Percentiles rank a stretch among this genome's conserved stretches.
These are phyloP conservation scores for Dactylellina cionopaga DNA, from an alignment of 2,329 filamentous ascomycete species.

Conservation along the genomic window DNA sequence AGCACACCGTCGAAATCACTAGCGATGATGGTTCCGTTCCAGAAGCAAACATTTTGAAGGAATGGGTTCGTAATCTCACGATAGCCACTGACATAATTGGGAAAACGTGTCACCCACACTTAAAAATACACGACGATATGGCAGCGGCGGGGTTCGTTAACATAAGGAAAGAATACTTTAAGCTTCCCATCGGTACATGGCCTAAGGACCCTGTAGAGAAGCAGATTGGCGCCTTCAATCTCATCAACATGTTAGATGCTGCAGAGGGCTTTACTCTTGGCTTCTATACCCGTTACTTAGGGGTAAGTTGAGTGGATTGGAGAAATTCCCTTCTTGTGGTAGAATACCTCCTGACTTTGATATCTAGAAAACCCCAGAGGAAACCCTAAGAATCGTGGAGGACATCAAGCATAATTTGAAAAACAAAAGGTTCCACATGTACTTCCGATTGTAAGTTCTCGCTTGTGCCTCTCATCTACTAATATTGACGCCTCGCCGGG, in stretches of 20 bases:
- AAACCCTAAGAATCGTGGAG: slow-evolving; percentile 18
- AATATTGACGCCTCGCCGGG: too few relatives aligned
- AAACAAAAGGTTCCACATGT: slow-evolving; percentile 48
- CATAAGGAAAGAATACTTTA: slow-evolving; percentile 56
- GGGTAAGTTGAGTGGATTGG: too few relatives aligned
- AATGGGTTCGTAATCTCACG: slow-evolving; percentile 25
- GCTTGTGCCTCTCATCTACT: neutral
- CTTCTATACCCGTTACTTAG: slow-evolving; percentile 23
- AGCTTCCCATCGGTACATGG: slow-evolving; percentile 59
- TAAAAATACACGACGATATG: slow-evolving; percentile 57
- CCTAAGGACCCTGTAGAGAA: slow-evolving; percentile 64
- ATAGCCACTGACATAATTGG: slow-evolving; percentile 33
- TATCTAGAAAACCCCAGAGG: slow-evolving; percentile 15
- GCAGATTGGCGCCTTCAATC: slow-evolving; percentile 62
- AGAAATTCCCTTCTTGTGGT: neutral
- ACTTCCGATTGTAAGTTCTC: slow-evolving; percentile 43
- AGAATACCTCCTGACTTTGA: neutral
- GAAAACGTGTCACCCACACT: slow-evolving; percentile 53
- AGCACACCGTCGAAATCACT: slow-evolving; percentile 53
- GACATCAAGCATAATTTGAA: slow-evolving; percentile 40
- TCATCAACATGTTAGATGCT: slow-evolving; percentile 55
- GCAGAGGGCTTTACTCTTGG: slow-evolving; percentile 18
- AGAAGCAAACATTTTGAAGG: slow-evolving; percentile 36
- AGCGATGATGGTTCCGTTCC: slow-evolving; percentile 52
- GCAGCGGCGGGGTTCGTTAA: slow-evolving; percentile 58